Conservation (phyloP, 306 rosid genomes). For the Calophaca sinica region DNA sequence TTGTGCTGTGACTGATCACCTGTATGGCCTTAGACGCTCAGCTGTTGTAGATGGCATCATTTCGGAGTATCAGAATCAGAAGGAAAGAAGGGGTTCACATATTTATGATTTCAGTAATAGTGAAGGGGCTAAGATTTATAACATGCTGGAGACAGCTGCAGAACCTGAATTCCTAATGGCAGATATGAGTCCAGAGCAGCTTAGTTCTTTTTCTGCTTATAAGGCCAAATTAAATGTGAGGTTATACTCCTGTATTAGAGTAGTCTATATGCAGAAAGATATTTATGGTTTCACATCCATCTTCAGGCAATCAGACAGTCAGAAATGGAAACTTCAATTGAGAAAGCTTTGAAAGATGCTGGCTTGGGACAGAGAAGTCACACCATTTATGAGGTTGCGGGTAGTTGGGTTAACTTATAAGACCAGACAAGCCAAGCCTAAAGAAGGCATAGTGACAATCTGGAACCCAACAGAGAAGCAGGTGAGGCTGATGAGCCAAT, state of each 20-base stretch:
- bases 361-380: constrained; percentile 78
- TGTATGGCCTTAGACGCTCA: constrained; percentile 66
- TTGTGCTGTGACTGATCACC: constrained; percentile 40
- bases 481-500: constrained; percentile 70
- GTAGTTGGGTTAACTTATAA: constrained; percentile 76
- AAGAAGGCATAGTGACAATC: constrained; percentile 83
- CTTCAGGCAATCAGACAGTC: constrained; percentile 75
- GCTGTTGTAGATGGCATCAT: constrained; percentile 66
- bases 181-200: constrained; percentile 88
- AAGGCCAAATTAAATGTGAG: constrained; percentile 79
- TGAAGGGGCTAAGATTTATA: constrained; percentile 85
- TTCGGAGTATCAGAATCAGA: constrained; percentile 72
- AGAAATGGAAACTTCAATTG: constrained; percentile 71
- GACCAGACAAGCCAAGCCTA: constrained; percentile 50
- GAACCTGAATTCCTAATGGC: constrained; percentile 95
- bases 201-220: constrained; percentile 72
- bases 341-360: constrained; percentile 81
- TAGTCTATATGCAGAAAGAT: constrained; percentile 43
- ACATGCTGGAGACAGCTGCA: constrained; percentile 78
- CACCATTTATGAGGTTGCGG: constrained; percentile 77
- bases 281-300: constrained; percentile 44
- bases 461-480: constrained; percentile 92
- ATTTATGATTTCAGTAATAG: constrained; percentile 61
- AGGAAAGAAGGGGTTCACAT: constrained; percentile 54
- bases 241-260: constrained; percentile 37